Conservation (phyloP, 257 asterid species). For the Misopates orontium region DNA sequence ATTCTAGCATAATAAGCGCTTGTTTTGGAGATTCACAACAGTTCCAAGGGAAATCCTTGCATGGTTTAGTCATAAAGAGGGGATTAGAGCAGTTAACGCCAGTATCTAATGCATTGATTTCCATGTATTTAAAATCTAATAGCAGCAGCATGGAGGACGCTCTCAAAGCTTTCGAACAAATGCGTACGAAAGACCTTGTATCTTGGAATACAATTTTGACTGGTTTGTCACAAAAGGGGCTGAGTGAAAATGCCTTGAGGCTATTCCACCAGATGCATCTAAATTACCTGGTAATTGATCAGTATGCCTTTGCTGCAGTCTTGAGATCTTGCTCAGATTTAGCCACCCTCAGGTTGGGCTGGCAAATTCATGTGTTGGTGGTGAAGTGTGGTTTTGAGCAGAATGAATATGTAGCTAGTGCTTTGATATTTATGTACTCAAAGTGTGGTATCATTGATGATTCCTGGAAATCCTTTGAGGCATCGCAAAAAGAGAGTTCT, state of each 20-base stretch:
- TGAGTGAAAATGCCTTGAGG: constrained; percentile 60
- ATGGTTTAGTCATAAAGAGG: constrained; percentile 61
- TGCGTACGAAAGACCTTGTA: constrained; percentile 53
- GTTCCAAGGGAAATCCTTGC: constrained; percentile 63
- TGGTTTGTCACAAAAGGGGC: constrained; percentile 74
- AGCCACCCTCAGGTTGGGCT: constrained; percentile 73
- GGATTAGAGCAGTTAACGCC: constrained; percentile 64
- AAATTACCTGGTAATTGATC: constrained; percentile 55
- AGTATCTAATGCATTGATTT: constrained; percentile 59
- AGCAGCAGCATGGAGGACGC: constrained; percentile 53
- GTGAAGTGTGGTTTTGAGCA: constrained; percentile 56
- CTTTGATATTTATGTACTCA: constrained; percentile 78
- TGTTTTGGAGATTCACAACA: constrained; percentile 40
- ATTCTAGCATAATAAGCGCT: constrained; percentile 59
- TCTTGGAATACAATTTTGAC: constrained; percentile 84
- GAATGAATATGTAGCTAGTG: constrained; percentile 68
- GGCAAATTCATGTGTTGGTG: constrained; percentile 62
- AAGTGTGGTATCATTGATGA: constrained; percentile 78
- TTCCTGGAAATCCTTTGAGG: constrained; percentile 63
- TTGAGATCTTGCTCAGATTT: constrained; percentile 83
- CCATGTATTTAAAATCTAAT: constrained; percentile 64
- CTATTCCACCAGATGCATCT: constrained; percentile 54
- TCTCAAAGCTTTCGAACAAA: constrained; percentile 44
- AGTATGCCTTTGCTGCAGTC: constrained; percentile 68
- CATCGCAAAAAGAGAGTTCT: constrained; percentile 54